Evolutionary conservation across 2,329 filamentous ascomycete species (phyloP), one percentile per base, ranked within the genome.

Genomic region (Arthrinium puccinioides): DNA sequence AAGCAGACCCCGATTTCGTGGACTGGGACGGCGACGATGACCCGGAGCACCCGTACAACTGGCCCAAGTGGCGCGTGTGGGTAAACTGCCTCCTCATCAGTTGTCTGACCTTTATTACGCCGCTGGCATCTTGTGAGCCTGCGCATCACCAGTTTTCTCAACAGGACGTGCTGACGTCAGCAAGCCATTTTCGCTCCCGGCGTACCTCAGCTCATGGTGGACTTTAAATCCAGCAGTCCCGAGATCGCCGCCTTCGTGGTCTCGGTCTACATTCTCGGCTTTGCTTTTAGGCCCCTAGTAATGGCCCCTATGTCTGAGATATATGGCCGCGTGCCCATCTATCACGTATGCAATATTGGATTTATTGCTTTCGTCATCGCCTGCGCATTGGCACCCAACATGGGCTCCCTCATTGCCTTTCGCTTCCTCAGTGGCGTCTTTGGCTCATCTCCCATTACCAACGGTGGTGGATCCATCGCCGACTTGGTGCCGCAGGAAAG

Each of bases 391-490:
- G 65, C 71, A 2, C 66, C 67, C 0, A 64, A 60, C n/a, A 52
- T 75, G n/a, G 60, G 56, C 14, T 54, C 67, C 34, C 62, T 82
- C 25, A 69, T 80, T 36, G 66, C 59, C 5, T 79, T 82, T 47
- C 73, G 79, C 2, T 72, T 83, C 44, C 46, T 83, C 3, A 69
- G 72, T 4, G 83, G 82, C 8, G 57, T 74, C 13, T 79, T 79
- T 31, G 82, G 81, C 21, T 72, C 72, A 4, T 70, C 69, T 21
- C 73, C 78, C 1, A 54, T 85, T 8, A 81, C 79, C 0, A 79
- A 81, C 46, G 82, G 79, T 7, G 76, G 76, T 23, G 79, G 79
- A 15, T 75, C 75, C 3, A 77, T 86, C 23, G 74, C 77, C 21
- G 82, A 86, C 52, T 66, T 85, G 57, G 68, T 84, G 20, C 51